A percentile compares a stretch with the other conserved stretches of the same genome.
phyloP scores from a whole-genome alignment of 768 basidiomycete species.

The Naematelia aurantialba region DNA sequence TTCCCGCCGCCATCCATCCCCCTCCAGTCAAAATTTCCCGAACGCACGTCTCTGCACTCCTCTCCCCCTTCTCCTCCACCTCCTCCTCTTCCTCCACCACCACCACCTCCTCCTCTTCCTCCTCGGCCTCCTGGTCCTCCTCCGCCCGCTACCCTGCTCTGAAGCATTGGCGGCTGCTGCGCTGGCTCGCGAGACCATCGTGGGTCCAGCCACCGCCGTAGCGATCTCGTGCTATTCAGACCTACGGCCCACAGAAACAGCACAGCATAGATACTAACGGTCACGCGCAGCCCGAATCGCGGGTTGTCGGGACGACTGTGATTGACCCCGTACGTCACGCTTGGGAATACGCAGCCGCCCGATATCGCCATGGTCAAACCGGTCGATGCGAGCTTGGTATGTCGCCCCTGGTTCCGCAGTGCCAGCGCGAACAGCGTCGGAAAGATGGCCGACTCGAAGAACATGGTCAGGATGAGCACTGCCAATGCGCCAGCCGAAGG shows the following conservation, averaged over 20 bases:
- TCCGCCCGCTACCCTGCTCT: background rate
- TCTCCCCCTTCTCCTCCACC: background rate
- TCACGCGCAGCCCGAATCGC: conserved; percentile 6
- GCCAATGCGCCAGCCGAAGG: conserved; percentile 15
- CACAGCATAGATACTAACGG: conserved; percentile 11
- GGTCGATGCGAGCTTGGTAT: conserved; percentile 38
- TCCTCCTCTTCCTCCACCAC: background rate
- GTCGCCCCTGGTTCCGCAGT: conserved; percentile 37
- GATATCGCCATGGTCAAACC: conserved; percentile 32
- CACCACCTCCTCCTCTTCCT: background rate
- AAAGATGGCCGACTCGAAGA: conserved; percentile 47
- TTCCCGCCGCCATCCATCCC: too few relatives aligned
- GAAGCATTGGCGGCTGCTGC: background rate
- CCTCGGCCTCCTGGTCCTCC: background rate
- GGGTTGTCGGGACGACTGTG: conserved; percentile 11
- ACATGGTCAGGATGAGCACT: conserved; percentile 29
- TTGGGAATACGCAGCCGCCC: conserved; percentile 36
- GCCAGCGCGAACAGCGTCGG: conserved; percentile 45
- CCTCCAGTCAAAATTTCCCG: too few relatives aligned
- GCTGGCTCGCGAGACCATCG: background rate
- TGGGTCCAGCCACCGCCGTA: conserved; percentile 15
- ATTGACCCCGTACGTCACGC: conserved; percentile 30
- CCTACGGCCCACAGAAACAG: conserved; percentile 12
- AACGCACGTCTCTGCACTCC: too few relatives aligned
- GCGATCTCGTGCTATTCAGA: conserved; percentile 2